Evolutionary conservation across 164 flowering plant genomes (phyloP).

Genomic region (Annona squamosa): DNA sequence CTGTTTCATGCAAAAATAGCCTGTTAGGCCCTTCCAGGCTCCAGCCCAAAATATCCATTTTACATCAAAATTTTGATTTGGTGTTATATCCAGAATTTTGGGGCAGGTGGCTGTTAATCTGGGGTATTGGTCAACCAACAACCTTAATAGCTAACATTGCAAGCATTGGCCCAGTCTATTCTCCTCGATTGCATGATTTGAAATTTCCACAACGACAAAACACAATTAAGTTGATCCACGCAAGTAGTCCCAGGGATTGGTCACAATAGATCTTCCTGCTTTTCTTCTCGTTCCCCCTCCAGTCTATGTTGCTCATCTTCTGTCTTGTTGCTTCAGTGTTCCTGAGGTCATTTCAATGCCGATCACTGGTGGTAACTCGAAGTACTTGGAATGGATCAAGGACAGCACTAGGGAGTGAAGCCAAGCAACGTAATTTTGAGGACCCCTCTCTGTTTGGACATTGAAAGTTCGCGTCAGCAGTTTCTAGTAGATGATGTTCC

Average conservation of each 20-base stretch:
- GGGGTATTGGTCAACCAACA: background rate
- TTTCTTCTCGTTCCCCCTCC: background rate
- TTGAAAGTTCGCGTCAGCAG: no score
- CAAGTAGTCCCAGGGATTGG: no score
- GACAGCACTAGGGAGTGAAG: conserved; percentile 10
- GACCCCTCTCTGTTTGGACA: no score
- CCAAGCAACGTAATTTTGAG: no score
- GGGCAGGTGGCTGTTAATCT: background rate
- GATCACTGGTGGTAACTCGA: conserved; percentile 8
- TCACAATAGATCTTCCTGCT: no score
- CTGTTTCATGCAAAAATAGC: background rate
- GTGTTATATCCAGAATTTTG: background rate
- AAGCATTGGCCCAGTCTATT: background rate
- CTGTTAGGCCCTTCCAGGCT: background rate
- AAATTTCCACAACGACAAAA: no score
- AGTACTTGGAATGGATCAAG: conserved; percentile 16
- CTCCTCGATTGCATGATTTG: no score
- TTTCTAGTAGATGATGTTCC: no score
- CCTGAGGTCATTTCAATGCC: conserved; percentile 16
- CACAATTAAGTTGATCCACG: no score
- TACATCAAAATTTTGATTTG: background rate
- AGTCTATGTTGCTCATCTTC: no score
- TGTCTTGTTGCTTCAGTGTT: conserved; percentile 1
- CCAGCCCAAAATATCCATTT: background rate
- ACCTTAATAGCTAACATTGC: background rate